Conservation (phyloP, 1,139 yeast species). For the Suhomyces anneliseae region DNA sequence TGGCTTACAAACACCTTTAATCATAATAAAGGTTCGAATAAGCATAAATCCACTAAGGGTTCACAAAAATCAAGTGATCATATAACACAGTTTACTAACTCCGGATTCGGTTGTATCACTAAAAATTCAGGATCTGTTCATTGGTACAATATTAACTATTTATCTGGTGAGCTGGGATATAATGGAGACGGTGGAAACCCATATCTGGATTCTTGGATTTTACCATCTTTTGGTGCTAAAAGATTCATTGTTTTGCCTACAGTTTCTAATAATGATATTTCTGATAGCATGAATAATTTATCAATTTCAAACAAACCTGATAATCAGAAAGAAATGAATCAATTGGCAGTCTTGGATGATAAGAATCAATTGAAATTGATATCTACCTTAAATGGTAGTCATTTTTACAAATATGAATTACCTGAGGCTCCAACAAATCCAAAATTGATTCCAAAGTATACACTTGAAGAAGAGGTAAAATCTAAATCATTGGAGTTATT, state of each 20-base stretch:
- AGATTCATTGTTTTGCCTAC: constrained; percentile 33
- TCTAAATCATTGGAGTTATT: constrained; percentile 16
- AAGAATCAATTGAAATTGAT: constrained; percentile 41
- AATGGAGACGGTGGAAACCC: constrained; percentile 17
- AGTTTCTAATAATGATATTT: constrained; percentile 3
- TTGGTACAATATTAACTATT: constrained; percentile 53
- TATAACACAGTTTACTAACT: constrained; percentile 28
- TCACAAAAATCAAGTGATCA: background rate
- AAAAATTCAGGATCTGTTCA: constrained; percentile 61
- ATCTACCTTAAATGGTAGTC: constrained; percentile 45
- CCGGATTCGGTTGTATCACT: constrained; percentile 57
- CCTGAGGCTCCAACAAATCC: constrained; percentile 27
- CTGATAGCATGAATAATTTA: background rate
- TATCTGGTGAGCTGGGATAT: constrained; percentile 34
- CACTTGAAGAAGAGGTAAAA: background rate
- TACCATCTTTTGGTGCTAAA: constrained; percentile 36
- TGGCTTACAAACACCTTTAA: constrained; percentile 48
- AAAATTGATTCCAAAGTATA: constrained; percentile 4
- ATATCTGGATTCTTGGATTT: constrained; percentile 43
- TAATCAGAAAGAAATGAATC: constrained; percentile 20
- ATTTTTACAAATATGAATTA: constrained; percentile 45
- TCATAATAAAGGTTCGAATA: background rate
- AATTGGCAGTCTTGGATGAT: constrained; percentile 39
- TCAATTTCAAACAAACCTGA: background rate
- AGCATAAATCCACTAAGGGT: background rate